Evolutionary conservation across 2,329 filamentous ascomycete species (phyloP).

Genomic region (Monosporascus sp.): DNA sequence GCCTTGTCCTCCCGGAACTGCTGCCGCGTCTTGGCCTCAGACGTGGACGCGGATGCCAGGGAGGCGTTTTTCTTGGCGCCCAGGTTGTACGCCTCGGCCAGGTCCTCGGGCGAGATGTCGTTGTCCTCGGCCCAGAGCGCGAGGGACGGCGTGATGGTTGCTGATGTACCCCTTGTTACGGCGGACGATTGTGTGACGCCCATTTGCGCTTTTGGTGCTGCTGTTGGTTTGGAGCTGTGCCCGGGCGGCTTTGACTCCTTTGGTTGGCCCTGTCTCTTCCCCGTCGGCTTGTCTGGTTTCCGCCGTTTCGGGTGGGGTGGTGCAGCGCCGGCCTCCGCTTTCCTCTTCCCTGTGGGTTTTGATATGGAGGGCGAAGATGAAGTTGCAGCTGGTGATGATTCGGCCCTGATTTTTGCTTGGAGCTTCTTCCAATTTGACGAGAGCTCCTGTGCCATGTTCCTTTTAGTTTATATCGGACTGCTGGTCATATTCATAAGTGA

Average conservation of each 20-base stretch:
- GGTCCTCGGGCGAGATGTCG: conserved; percentile 53
- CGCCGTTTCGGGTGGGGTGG: conserved; percentile 16
- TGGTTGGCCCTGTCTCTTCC: conserved; percentile 18
- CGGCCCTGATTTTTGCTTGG: conserved; percentile 55
- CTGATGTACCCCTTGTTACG: conserved; percentile 31
- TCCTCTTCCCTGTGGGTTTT: conserved; percentile 36
- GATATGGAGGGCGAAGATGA: conserved; percentile 8
- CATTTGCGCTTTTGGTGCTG: conserved; percentile 38
- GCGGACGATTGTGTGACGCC: conserved; percentile 50
- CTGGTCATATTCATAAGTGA: not conserved
- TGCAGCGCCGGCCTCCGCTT: conserved; percentile 26
- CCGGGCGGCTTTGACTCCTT: conserved; percentile 10
- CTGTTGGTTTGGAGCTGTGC: conserved; percentile 7
- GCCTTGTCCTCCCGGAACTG: conserved; percentile 32
- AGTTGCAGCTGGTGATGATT: conserved; percentile 28
- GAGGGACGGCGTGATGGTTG: conserved; percentile 47
- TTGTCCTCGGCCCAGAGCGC: conserved; percentile 58
- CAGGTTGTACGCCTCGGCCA: conserved; percentile 59
- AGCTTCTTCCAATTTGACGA: conserved; percentile 77
- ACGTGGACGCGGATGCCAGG: conserved; percentile 28
- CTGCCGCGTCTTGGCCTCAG: conserved; percentile 3
- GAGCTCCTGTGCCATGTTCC: conserved; percentile 41
- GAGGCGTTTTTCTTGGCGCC: conserved; percentile 46
- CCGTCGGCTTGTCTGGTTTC: conserved; percentile 19
- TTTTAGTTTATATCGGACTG: not conserved